Evolutionary conservation across 2,329 filamentous ascomycete species (phyloP).

Genomic region (Penicillium sp.): DNA sequence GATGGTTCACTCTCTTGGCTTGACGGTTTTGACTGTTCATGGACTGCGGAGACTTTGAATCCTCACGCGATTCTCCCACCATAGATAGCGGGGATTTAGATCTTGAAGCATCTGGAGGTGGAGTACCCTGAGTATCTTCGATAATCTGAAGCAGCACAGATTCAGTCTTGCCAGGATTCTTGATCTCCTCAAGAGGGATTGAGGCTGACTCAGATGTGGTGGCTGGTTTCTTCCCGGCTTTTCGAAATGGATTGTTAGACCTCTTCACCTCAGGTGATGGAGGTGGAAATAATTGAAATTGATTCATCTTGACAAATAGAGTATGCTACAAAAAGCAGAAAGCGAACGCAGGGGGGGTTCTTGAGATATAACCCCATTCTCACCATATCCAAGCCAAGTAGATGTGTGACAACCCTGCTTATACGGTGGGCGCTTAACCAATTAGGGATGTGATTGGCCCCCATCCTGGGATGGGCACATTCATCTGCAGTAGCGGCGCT

Average conservation of each 20-base stretch:
- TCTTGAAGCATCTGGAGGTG: conserved; percentile 23
- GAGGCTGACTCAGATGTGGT: conserved; percentile 24
- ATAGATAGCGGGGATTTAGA: conserved; percentile 15
- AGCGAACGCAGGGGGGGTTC: conserved; percentile 15
- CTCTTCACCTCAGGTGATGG: conserved; percentile 30
- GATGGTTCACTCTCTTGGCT: conserved; percentile 12
- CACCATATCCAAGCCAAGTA: conserved; percentile 4
- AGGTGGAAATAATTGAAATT: conserved; percentile 44
- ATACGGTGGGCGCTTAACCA: conserved; percentile 32
- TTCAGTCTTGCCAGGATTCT: conserved; percentile 31
- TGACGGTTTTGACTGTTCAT: conserved; percentile 15
- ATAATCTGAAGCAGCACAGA: conserved; percentile 40
- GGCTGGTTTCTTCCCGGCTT: conserved; percentile 24
- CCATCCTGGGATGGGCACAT: conserved; percentile 14
- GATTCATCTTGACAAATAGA: conserved; percentile 26
- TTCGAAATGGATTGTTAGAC: conserved; percentile 37
- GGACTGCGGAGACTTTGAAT: conserved; percentile 17
- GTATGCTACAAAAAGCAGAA: conserved; percentile 6
- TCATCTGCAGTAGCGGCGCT: conserved; percentile 23
- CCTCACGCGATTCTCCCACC: conserved; percentile 9
- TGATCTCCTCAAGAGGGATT: conserved; percentile 32
- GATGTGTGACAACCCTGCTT: conserved; percentile 24
- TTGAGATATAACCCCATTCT: conserved; percentile 22
- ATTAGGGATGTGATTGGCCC: conserved; percentile 23
- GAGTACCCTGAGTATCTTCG: conserved; percentile 34